Conservation (phyloP, 2,329 filamentous ascomycete species). For the Helminthosporium solani region DNA sequence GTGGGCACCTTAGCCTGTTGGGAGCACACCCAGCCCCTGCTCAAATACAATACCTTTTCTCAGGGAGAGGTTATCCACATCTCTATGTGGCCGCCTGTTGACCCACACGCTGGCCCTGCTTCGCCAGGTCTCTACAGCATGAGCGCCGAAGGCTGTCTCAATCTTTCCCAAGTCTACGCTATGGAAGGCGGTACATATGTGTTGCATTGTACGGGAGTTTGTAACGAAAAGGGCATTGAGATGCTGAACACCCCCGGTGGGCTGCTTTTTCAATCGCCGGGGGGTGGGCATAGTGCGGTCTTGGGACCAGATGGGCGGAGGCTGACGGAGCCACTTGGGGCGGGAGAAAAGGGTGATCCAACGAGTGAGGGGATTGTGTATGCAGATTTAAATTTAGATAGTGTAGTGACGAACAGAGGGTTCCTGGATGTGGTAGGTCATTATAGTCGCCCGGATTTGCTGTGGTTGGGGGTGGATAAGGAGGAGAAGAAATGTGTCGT, state of each 20-base stretch:
- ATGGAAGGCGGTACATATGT: slow-evolving; percentile 59
- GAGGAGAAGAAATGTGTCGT: slow-evolving; percentile 32
- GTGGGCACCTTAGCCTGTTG: slow-evolving; percentile 41
- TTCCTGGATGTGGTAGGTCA: slow-evolving; percentile 53
- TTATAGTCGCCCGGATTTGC: slow-evolving; percentile 54
- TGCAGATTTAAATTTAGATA: slow-evolving; percentile 53
- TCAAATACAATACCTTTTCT: slow-evolving; percentile 46
- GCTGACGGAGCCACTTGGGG: slow-evolving; percentile 43
- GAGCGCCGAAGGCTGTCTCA: slow-evolving; percentile 38
- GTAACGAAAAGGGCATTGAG: slow-evolving; percentile 48
- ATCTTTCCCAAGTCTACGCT: slow-evolving; percentile 56
- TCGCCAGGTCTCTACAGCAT: slow-evolving; percentile 38
- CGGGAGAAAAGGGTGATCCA: slow-evolving; percentile 36
- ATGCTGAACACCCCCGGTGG: slow-evolving; percentile 46
- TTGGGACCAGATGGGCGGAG: slow-evolving; percentile 55
- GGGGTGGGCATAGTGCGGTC: slow-evolving; percentile 53
- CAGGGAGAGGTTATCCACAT: slow-evolving; percentile 45
- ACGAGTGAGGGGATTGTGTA: slow-evolving; percentile 51
- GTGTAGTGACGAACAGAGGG: slow-evolving; percentile 44
- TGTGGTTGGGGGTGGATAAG: slow-evolving; percentile 51
- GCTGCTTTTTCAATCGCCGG: slow-evolving; percentile 43
- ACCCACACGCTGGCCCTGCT: slow-evolving; percentile 20
- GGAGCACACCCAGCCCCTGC: slow-evolving; percentile 46
- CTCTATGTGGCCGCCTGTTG: slow-evolving; percentile 44
- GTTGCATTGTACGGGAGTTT: slow-evolving; percentile 53